Evolutionary conservation across 768 basidiomycete genomes (phyloP), one percentile per base, ranked within the genome.

Genomic region (Daedaleopsis sinensis): DNA sequence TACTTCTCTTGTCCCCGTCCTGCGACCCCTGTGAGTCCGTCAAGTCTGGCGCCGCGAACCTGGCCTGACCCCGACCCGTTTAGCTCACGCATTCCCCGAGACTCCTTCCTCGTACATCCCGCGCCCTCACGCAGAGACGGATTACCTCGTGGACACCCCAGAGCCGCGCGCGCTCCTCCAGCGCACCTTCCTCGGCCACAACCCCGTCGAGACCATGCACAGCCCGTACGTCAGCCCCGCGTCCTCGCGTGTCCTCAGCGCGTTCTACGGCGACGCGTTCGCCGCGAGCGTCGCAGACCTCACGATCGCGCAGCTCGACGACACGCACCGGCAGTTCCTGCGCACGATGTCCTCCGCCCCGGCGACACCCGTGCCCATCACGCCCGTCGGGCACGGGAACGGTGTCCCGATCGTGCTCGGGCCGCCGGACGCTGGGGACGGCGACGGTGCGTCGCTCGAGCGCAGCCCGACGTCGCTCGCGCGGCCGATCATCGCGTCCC

Each of bases 71-170:
- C 23, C 19, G 23, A 2, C 10, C 52, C 23, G 47, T 48, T 58
- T 70, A 68, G 82, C 82, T 0, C 80, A 83, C 42, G 77, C 80
- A 0, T 76, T 84, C 48, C 82, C 81, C 2, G 77, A 80, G 38
- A 77, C 78, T 0, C 76, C 80, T 2, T 82, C 82, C 1, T 79
- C 78, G 0, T 80, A 81, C 59, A 72, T 82, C 16, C 81, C 82
- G 7, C 77, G 82, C 6, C 83, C 82, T 13, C 81, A 84, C 64
- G 76, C 71, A 36, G 57, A 66, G 13, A 81, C 79, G 12, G 83
- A 84, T 68, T 84, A 82, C 62, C 78, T 84, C 19, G 77, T 80
- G 18, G 82, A 84, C 65, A 84, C 79, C 1, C 81, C 80, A 6
- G 82, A 82, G 63, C 81, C 82, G 2, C 80, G 82, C 39, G 81